Evolutionary conservation across 768 basidiomycete genomes (phyloP).

Genomic region (Collybia sordida): DNA sequence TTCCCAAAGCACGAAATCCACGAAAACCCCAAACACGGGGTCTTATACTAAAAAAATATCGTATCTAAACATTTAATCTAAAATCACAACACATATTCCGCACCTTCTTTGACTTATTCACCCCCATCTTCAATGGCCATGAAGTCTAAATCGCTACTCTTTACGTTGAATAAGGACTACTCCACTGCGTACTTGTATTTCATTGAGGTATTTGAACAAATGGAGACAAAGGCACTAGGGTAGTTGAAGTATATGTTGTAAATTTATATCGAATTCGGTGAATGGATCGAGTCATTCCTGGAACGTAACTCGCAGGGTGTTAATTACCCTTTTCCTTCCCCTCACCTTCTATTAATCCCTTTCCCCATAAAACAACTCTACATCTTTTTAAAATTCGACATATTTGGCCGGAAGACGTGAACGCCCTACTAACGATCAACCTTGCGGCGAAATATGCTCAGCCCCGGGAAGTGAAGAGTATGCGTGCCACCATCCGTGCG

Average conservation of each 20-base stretch:
- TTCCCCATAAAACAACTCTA: no score
- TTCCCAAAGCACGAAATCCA: background rate
- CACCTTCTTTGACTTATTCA: conserved; percentile 90
- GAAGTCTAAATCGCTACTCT: conserved; percentile 75
- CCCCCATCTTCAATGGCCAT: conserved; percentile 69
- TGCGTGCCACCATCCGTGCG: conserved; percentile 96
- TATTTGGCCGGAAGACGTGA: conserved; percentile 92
- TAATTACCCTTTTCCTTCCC: background rate
- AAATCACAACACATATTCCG: conserved; percentile 61
- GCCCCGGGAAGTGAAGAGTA: conserved; percentile 87
- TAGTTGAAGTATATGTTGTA: conserved; percentile 98
- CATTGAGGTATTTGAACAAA: conserved; percentile 94
- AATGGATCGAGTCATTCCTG: no score
- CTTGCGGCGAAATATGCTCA: conserved; percentile 87
- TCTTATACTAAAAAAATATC: no score
- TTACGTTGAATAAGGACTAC: conserved; percentile 88
- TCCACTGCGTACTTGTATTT: conserved; percentile 98
- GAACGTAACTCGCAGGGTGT: background rate
- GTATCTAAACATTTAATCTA: no score
- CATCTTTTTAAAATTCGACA: no score
- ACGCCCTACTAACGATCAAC: conserved; percentile 82
- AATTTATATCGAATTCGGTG: conserved; percentile 96
- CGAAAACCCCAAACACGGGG: no score
- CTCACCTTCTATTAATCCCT: background rate
- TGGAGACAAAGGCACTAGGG: conserved; percentile 71